These are phyloP conservation scores for Limonomyces culmigenus DNA, from an alignment of 1,284 basidiomycete species.

Conservation along the genomic window DNA sequence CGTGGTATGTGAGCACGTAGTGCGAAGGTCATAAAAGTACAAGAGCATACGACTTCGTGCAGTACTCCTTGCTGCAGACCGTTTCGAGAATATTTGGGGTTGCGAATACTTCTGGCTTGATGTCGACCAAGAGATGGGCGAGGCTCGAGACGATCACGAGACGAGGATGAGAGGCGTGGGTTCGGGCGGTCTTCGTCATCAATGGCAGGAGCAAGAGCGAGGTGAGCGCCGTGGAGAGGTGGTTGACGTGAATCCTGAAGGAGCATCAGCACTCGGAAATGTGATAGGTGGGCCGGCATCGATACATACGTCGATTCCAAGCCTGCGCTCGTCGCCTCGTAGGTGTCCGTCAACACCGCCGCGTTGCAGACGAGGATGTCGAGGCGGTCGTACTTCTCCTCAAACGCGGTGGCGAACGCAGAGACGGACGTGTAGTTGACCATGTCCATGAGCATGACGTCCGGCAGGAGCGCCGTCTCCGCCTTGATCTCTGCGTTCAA, in stretches of 20 bases:
- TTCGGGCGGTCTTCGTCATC: conserved; percentile 8
- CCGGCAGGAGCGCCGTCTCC: conserved; percentile 12
- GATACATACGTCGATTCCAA: conserved; percentile 18
- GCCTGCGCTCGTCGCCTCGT: conserved; percentile 12
- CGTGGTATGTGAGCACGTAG: no score
- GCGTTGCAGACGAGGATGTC: conserved; percentile 20
- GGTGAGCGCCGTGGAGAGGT: conserved; percentile 13
- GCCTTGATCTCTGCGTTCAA: conserved; percentile 13
- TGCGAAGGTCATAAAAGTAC: no score
- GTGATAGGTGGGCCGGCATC: no score
- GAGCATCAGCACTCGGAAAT: no score
- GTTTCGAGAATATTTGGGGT: conserved; percentile 13
- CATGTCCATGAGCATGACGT: conserved; percentile 15
- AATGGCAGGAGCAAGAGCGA: conserved; percentile 13
- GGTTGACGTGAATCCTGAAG: conserved; percentile 17
- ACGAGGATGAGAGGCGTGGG: conserved; percentile 7
- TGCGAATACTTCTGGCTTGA: conserved; percentile 7
- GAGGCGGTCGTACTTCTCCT: conserved; percentile 12
- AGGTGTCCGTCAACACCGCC: conserved; percentile 8
- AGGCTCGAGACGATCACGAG: conserved; percentile 14
- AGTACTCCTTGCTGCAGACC: conserved; percentile 14
- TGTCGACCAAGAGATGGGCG: conserved; percentile 10
- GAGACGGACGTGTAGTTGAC: conserved; percentile 12
- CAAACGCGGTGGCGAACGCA: conserved; percentile 14
- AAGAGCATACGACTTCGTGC: no score